Percentiles rank a stretch among this genome's conserved stretches.
These are phyloP conservation scores for Arachis stenosperma DNA, from an alignment of 306 rosid genomes.

Conservation along the genomic window DNA sequence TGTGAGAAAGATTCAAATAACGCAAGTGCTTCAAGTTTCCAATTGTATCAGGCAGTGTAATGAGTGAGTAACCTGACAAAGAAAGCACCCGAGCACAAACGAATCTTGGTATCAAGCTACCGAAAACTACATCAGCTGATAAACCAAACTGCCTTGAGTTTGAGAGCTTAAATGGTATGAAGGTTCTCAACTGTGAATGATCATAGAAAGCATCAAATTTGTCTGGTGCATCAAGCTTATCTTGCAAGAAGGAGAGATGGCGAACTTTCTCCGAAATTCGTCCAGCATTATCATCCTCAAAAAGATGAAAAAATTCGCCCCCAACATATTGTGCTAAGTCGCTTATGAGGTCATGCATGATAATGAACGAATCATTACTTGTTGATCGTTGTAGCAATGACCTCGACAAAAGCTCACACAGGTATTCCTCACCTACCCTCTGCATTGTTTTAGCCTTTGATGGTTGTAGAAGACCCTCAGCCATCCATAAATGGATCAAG, in stretches of 20 bases:
- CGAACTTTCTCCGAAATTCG: constrained; percentile 1
- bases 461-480: constrained; percentile 40
- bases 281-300: background rate
- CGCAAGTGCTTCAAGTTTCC: background rate
- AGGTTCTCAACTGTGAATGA: background rate
- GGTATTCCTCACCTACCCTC: constrained; percentile 34
- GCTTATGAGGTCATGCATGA: constrained; percentile 43
- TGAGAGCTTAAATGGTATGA: background rate
- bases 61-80: background rate
- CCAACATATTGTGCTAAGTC: constrained; percentile 37
- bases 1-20: background rate
- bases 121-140: background rate
- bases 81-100: background rate
- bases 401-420: constrained; percentile 30
- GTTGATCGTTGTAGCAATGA: constrained; percentile 36
- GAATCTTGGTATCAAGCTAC: background rate
- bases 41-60: background rate
- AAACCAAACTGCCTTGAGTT: background rate
- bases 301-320: background rate
- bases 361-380: background rate
- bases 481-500: constrained; percentile 46
- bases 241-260: background rate
- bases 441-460: background rate
- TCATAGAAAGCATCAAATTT: background rate
- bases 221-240: background rate